Evolutionary conservation across 441 rosid species (phyloP).

Genomic region (Gossypium gossypioides): DNA sequence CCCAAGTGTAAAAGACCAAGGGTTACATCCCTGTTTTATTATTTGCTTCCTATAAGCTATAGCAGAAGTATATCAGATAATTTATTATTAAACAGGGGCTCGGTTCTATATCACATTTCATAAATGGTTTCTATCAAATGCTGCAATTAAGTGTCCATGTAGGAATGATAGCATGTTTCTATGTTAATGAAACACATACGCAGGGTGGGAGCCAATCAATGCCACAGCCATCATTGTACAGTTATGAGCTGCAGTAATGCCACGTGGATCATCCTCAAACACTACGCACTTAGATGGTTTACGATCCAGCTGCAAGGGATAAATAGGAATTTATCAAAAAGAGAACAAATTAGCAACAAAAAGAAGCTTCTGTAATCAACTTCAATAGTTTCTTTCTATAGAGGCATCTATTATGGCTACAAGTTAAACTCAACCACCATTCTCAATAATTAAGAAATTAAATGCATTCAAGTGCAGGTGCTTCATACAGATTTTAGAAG

Average conservation of each 20-base stretch:
- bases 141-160: neutral
- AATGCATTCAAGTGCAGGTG: neutral
- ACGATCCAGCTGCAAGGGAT: conserved; percentile 62
- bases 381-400: neutral
- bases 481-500: neutral
- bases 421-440: neutral
- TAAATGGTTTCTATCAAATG: neutral
- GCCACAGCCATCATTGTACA: conserved; percentile 98
- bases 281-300: conserved; percentile 90
- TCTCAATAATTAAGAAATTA: neutral
- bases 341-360: neutral
- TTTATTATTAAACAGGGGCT: neutral
- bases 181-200: conserved; percentile 36
- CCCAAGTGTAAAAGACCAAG: neutral
- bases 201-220: conserved; percentile 75
- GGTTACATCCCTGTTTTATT: neutral
- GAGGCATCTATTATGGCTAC: neutral
- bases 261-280: conserved; percentile 83
- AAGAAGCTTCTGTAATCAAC: neutral
- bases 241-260: conserved; percentile 85
- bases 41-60: neutral
- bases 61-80: neutral
- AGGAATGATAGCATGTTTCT: neutral
- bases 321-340: neutral
- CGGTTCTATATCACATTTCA: conserved; percentile 9